Percentiles rank a stretch among this genome's conserved stretches.
Conservation (phyloP, 495 filamentous ascomycete genomes). For the Podospora bellae-mahoneyi region DNA sequence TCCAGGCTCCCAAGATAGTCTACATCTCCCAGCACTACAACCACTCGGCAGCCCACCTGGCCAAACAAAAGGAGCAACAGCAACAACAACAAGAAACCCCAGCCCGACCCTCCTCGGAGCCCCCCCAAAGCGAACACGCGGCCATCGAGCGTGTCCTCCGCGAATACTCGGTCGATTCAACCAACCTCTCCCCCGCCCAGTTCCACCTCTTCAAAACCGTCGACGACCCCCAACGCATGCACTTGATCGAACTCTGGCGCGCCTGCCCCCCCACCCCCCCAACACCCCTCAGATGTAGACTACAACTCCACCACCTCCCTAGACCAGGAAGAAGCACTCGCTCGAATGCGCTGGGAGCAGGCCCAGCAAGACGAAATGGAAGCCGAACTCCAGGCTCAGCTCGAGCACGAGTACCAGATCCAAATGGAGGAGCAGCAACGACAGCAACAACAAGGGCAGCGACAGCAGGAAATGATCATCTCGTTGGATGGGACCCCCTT, state of each 20-base stretch:
- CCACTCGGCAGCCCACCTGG: conserved; percentile 59
- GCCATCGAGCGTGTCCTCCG: conserved; percentile 39
- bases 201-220: conserved; percentile 60
- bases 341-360: conserved; percentile 52
- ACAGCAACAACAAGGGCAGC: conserved; percentile 2
- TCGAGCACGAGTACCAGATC: conserved; percentile 23
- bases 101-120: conserved; percentile 47
- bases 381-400: conserved; percentile 27
- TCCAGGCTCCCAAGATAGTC: conserved; percentile 40
- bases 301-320: conserved; percentile 48
- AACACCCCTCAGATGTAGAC: conserved; percentile 40
- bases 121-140: conserved; percentile 42
- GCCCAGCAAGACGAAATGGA: conserved; percentile 32
- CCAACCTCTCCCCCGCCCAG: conserved; percentile 54
- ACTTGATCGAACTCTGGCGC: conserved; percentile 65
- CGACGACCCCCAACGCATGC: conserved; percentile 53
- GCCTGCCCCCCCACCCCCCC: conserved; percentile 52
- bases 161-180: conserved; percentile 53
- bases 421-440: conserved; percentile 24
- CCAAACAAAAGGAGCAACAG: conserved; percentile 29
- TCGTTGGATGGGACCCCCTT: conserved; percentile 50
- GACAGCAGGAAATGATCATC: conserved; percentile 30
- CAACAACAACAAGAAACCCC: conserved; percentile 22
- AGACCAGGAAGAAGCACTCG: conserved; percentile 49
- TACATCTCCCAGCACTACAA: conserved; percentile 76